Conservation (phyloP, 441 rosid genomes). For the Biscutella laevigata region DNA sequence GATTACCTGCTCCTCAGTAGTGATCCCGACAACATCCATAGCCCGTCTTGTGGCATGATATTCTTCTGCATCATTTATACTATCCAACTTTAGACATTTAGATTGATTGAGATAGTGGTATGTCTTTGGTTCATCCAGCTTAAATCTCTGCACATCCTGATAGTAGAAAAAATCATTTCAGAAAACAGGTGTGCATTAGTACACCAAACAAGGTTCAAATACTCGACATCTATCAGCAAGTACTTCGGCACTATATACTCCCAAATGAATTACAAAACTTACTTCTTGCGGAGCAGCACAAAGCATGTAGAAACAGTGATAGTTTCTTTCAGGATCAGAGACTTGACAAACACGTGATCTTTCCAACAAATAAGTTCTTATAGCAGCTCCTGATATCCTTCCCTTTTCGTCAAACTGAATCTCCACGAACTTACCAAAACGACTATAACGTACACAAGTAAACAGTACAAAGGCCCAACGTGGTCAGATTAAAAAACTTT, state of each 20-base stretch:
- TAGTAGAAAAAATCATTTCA: not conserved
- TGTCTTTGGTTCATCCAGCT: conserved; percentile 63
- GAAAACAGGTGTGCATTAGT: not conserved
- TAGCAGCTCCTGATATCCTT: conserved; percentile 95
- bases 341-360: conserved; percentile 99
- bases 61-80: conserved; percentile 77
- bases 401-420: conserved; percentile 82
- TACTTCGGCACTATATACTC: conserved; percentile 47
- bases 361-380: conserved; percentile 91
- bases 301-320: conserved; percentile 98
- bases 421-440: conserved; percentile 99
- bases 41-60: conserved; percentile 77
- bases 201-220: not conserved
- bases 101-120: conserved; percentile 95
- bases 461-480: conserved; percentile 12
- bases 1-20: conserved; percentile 75
- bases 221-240: not conserved
- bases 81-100: conserved; percentile 74
- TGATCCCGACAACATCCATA: conserved; percentile 91
- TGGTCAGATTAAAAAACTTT: not conserved
- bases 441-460: conserved; percentile 42
- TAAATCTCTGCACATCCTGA: conserved; percentile 70
- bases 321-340: conserved; percentile 95
- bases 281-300: conserved; percentile 95
- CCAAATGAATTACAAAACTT: conserved; percentile 32